These are phyloP conservation scores for Ogataea pignaliae DNA, from an alignment of 805 yeast species.

Conservation along the genomic window DNA sequence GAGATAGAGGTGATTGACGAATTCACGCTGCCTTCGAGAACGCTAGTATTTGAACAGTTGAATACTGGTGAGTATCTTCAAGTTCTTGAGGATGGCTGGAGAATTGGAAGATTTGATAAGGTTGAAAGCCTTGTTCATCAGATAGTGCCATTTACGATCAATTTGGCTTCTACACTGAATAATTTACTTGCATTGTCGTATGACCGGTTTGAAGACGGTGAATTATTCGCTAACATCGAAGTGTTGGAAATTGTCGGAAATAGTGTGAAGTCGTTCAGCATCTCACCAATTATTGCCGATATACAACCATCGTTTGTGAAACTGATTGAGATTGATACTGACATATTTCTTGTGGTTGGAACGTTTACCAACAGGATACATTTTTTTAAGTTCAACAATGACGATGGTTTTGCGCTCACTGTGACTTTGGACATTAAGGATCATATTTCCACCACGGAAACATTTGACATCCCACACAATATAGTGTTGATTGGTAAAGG, in stretches of 20 bases:
- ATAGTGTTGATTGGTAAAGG: constrained; percentile 1
- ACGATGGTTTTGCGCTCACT: neutral
- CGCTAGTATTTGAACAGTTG: constrained; percentile 11
- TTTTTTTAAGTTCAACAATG: constrained; percentile 8
- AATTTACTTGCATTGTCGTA: constrained; percentile 14
- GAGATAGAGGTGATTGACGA: constrained; percentile 10
- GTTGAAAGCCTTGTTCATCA: constrained; percentile 2
- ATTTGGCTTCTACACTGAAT: constrained; percentile 9
- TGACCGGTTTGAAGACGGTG: constrained; percentile 6
- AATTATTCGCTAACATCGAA: constrained; percentile 11
- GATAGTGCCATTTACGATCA: constrained; percentile 12
- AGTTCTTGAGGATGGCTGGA: constrained; percentile 18
- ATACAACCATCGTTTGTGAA: constrained; percentile 16
- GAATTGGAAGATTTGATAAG: constrained; percentile 15
- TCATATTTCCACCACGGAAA: neutral
- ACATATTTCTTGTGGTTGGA: constrained; percentile 13
- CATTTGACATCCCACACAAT: constrained; percentile 10
- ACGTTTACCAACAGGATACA: constrained; percentile 12
- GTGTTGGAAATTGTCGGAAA: constrained; percentile 6
- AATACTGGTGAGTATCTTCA: constrained; percentile 13
- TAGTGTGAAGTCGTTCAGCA: neutral
- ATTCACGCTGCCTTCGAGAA: constrained; percentile 8
- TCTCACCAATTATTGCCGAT: constrained; percentile 7
- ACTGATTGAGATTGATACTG: constrained; percentile 1
- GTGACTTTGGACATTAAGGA: constrained; percentile 3